Evolutionary conservation across 179 eudicot species (phyloP), one percentile per base, ranked within the genome.

Genomic region (Camellia oleifera): DNA sequence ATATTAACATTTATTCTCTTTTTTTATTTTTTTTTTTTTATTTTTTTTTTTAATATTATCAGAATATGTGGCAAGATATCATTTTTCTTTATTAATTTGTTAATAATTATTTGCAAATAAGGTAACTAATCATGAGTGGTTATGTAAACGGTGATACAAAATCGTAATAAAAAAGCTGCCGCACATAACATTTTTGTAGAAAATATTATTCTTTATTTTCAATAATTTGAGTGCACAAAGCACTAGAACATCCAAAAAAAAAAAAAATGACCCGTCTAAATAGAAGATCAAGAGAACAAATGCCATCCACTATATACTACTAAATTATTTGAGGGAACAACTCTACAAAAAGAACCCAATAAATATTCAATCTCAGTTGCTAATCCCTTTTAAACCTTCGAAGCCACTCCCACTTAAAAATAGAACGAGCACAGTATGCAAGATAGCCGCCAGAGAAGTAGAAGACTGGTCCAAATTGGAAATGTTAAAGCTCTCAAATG

Each of bases 391-490:
- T 23, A 18, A 23, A 18, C 69, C 69, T 18, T 23, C 3, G 69
- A 64, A 23, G 73, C 63, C 50, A 82, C 65, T 77, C 74, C 77
- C 63, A 45, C 68, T 60, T 60, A 82, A 65, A 75, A 61, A 69
- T 52, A 70, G 3, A 15, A 76, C 7, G 56, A 71, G n/a, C 7
- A 61, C 18, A 10, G 48, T 15, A 52, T 66, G 75, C 17, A 83
- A 13, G 12, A 77, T 4, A 11, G 76, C 66, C 67, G 48, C 69
- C 42, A 77, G 42, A 63, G 73, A 82, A 54, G 60, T 72, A 46
- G 69, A 81, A 12, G 74, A 79, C 46, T 82, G 82, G 78, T 79
- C 84, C 60, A 57, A 70, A 46, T 45, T 52, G 42, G 11, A 64
- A 56, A n/a, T 78, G 23, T 2, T 53, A 7, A 69, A 74, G 74